Percentiles rank a stretch among this genome's conserved stretches.
Conservation (phyloP, 2,329 filamentous ascomycete species). For the Fusarium secorum region DNA sequence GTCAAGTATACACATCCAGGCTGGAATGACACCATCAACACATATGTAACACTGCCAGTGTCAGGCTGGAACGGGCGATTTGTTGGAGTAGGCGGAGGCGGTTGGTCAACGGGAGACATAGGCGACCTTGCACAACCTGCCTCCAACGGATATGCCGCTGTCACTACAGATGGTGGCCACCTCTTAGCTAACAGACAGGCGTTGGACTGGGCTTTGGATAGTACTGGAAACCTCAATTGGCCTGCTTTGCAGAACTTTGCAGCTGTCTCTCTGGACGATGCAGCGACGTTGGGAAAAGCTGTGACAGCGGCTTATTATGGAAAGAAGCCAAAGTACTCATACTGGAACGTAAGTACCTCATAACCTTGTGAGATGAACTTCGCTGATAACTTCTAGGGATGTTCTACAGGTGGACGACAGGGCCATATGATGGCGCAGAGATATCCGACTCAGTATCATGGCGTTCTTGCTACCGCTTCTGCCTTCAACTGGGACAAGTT, state of each 20-base stretch:
- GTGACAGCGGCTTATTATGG: slow-evolving; percentile 53
- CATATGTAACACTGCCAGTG: slow-evolving; percentile 9
- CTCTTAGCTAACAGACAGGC: background rate
- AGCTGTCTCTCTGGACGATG: slow-evolving; percentile 40
- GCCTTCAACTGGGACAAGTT: slow-evolving; percentile 51
- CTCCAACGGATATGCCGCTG: slow-evolving; percentile 4
- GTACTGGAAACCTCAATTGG: slow-evolving; percentile 35
- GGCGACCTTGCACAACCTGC: background rate
- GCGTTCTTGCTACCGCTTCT: slow-evolving; percentile 57
- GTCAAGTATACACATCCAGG: slow-evolving; percentile 27
- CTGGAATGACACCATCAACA: slow-evolving; percentile 20
- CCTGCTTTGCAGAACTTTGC: slow-evolving; percentile 41
- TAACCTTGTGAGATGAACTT: rapidly evolving
- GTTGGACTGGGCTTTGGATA: slow-evolving; percentile 26
- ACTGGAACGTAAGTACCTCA: slow-evolving; percentile 50
- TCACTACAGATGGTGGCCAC: slow-evolving; percentile 24
- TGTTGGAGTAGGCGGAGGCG: slow-evolving; percentile 24
- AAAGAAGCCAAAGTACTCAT: slow-evolving; percentile 49
- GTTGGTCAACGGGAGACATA: slow-evolving; percentile 13
- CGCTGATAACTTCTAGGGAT: slow-evolving; percentile 42
- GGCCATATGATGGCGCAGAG: slow-evolving; percentile 60
- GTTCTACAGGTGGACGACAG: slow-evolving; percentile 64
- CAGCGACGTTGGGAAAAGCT: slow-evolving; percentile 53
- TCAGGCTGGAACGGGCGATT: slow-evolving; percentile 28
- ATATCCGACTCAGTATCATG: slow-evolving; percentile 62